These are phyloP conservation scores for Xylariaceae sp. DNA, from an alignment of 2,329 filamentous ascomycete species.

Conservation along the genomic window DNA sequence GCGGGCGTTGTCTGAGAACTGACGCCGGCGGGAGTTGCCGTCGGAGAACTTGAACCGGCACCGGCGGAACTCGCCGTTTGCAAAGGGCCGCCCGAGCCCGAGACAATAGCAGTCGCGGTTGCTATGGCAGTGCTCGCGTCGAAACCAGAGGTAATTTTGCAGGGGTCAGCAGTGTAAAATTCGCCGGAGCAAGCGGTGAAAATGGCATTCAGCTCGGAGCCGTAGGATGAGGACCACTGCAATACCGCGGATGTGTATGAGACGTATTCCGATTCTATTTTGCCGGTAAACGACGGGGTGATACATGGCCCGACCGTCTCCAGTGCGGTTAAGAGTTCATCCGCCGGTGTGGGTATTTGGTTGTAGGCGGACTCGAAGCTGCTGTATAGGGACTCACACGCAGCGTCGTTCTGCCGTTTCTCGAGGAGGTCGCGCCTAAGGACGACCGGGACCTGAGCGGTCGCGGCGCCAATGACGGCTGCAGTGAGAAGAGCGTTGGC, in stretches of 20 bases:
- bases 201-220: constrained; percentile 19
- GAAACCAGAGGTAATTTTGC: constrained; percentile 14
- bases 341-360: constrained; percentile 21
- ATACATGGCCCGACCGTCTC: constrained; percentile 24
- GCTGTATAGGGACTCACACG: constrained; percentile 22
- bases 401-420: constrained; percentile 16
- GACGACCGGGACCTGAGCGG: constrained; percentile 20
- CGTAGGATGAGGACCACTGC: constrained; percentile 25
- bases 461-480: constrained; percentile 19
- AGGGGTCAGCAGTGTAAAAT: background rate
- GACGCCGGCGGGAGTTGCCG: background rate
- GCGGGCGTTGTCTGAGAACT: no score
- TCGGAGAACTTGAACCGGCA: background rate
- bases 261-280: constrained; percentile 18
- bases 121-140: background rate
- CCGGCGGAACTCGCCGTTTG: background rate
- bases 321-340: constrained; percentile 14
- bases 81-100: background rate
- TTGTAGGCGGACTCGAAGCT: constrained; percentile 19
- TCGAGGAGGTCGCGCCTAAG: constrained; percentile 23
- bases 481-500: constrained; percentile 16
- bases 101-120: background rate
- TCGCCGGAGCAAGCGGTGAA: constrained; percentile 16
- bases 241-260: constrained; percentile 23
- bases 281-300: constrained; percentile 23